Evolutionary conservation across 2,329 filamentous ascomycete species (phyloP).

Genomic region (Diaporthe vaccinii): DNA sequence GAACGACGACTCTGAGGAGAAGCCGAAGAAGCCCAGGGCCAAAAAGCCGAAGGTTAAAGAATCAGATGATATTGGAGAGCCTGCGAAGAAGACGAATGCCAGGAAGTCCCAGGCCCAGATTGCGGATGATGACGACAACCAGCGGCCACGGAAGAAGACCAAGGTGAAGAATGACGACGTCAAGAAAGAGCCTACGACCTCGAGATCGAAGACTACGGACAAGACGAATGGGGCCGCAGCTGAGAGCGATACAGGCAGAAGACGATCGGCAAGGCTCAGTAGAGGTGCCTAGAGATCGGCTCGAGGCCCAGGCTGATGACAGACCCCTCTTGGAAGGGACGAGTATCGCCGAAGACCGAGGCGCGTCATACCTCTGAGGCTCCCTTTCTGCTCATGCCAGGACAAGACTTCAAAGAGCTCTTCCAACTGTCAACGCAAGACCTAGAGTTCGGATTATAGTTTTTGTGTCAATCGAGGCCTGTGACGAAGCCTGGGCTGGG

Average conservation of each 20-base stretch:
- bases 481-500: not conserved
- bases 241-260: constrained; percentile 33
- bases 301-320: not conserved
- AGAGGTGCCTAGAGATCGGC: constrained; percentile 40
- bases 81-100: constrained; percentile 37
- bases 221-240: constrained; percentile 38
- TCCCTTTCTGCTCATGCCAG: too few species aligned
- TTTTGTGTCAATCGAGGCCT: not conserved
- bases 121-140: constrained; percentile 46
- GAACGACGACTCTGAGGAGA: constrained; percentile 47
- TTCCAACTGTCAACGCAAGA: too few species aligned
- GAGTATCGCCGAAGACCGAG: not conserved
- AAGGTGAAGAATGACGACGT: constrained; percentile 48
- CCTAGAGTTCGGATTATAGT: not conserved
- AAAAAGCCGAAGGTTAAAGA: constrained; percentile 43
- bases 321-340: not conserved
- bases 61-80: constrained; percentile 45
- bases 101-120: constrained; percentile 43
- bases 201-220: constrained; percentile 18
- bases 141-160: constrained; percentile 43
- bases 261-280: constrained; percentile 49
- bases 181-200: constrained; percentile 33
- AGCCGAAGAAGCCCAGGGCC: constrained; percentile 44
- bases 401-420: not conserved
- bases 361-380: not conserved